Evolutionary conservation across 805 yeast species (phyloP).

Genomic region (Kluyveromyces lactis): DNA sequence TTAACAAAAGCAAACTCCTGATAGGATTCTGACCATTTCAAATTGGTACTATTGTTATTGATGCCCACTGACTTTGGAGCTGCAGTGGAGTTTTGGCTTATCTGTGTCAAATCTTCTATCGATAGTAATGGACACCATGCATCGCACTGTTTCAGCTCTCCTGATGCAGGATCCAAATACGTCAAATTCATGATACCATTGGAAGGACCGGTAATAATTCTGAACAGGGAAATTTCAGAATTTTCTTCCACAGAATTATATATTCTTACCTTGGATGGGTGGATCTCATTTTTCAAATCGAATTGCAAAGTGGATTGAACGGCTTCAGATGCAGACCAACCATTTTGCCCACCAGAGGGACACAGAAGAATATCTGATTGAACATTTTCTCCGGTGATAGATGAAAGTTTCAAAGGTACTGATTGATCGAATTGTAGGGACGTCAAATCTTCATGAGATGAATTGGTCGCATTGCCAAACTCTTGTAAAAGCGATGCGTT

Average conservation of each 20-base stretch:
- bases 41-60: constrained; percentile 30
- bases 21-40: constrained; percentile 36
- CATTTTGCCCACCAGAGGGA: constrained; percentile 22
- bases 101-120: constrained; percentile 27
- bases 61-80: constrained; percentile 16
- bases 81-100: constrained; percentile 23
- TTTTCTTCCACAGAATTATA: constrained; percentile 47
- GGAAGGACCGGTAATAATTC: constrained; percentile 70
- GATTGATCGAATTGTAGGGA: constrained; percentile 48
- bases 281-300: constrained; percentile 43
- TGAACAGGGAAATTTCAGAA: constrained; percentile 47
- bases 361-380: constrained; percentile 41
- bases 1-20: constrained; percentile 83
- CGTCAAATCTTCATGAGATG: constrained; percentile 11
- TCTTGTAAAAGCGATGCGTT: constrained; percentile 25
- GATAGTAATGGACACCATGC: constrained; percentile 77
- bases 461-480: constrained; percentile 24
- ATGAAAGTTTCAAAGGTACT: constrained; percentile 49
- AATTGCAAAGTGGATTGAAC: constrained; percentile 61
- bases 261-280: constrained; percentile 67
- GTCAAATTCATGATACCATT: constrained; percentile 88
- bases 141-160: constrained; percentile 58
- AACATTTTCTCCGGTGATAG: constrained; percentile 33
- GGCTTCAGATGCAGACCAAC: constrained; percentile 46
- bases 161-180: constrained; percentile 67